Evolutionary conservation across 768 basidiomycete species (phyloP), one percentile per base, ranked within the genome.

Genomic region (Trametes punicea): DNA sequence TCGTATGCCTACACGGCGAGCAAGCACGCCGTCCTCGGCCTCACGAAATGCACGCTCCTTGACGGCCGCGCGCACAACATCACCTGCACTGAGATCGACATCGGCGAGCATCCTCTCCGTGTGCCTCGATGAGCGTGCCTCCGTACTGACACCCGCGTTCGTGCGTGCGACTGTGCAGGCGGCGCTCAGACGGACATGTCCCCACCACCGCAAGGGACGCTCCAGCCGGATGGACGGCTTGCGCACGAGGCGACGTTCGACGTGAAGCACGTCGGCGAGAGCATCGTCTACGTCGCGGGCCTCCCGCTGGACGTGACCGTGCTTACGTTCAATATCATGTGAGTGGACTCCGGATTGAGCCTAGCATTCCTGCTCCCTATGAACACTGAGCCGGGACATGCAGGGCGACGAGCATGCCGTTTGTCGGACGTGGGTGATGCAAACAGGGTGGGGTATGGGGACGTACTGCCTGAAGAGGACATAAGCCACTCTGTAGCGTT

Each of bases 81-180:
- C 51, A 82, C 89, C 3, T 83, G 82, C 64, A 88, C 87, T 2
- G 90, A 93, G 65, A 80, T 93, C 45, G 91, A 93, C 67, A 89
- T 93, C 44, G 91, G 90, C 84, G 42, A 26, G 67, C 30, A 23
- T n/a, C 18, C 29, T 31, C 4, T 40, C n/a, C 9, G 18, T 33
- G 18, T 31, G 29, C 15, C 33, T 3, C n/a, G 54, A 8, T 29
- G 15, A 8, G 15, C 36, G 36, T 10, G 8, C 47, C 13, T 23
- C 47, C 33, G 15, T n/a, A n/a, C 25, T 38, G 6, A 38, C 36
- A n/a, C n/a, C 2, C 5, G 36, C 36, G 10, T 38, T 38, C 34
- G 20, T 7, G 33, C 25, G 10, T 44, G 13, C 20, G 15, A n/a
- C 16, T 29, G 2, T 20, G 11, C 59, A 88, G 87, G 86, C 6